Conservation (phyloP, 2,329 filamentous ascomycete species). For the Epichloe aotearoae region DNA sequence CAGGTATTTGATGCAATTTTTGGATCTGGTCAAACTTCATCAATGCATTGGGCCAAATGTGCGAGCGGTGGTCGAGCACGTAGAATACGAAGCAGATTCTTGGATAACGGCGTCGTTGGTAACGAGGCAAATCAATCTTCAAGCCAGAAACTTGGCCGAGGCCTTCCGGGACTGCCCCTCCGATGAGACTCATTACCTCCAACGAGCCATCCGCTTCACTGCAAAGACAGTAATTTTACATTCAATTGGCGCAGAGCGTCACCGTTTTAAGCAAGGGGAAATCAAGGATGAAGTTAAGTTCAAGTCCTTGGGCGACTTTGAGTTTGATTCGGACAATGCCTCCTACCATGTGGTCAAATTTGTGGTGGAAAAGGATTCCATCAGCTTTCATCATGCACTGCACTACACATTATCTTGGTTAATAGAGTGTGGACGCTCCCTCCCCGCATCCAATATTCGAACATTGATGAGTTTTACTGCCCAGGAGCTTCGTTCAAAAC, state of each 20-base stretch:
- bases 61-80: slow-evolving; percentile 81
- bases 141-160: slow-evolving; percentile 79
- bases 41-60: slow-evolving; percentile 95
- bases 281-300: slow-evolving; percentile 78
- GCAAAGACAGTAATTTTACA: slow-evolving; percentile 79
- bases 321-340: slow-evolving; percentile 52
- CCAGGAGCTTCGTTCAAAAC: slow-evolving; percentile 53
- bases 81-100: slow-evolving; percentile 95
- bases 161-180: slow-evolving; percentile 60
- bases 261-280: slow-evolving; percentile 74
- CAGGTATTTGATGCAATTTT: slow-evolving; percentile 82
- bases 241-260: slow-evolving; percentile 77
- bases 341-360: slow-evolving; percentile 69
- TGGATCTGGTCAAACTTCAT: slow-evolving; percentile 89
- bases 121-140: slow-evolving; percentile 84
- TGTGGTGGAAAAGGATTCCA: slow-evolving; percentile 73
- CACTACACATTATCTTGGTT: slow-evolving; percentile 97
- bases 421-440: slow-evolving; percentile 72
- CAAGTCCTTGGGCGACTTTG: slow-evolving; percentile 63
- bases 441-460: slow-evolving; percentile 53
- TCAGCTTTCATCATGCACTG: slow-evolving; percentile 94
- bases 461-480: slow-evolving; percentile 59
- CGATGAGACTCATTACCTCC: slow-evolving; percentile 54
- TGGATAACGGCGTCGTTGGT: slow-evolving; percentile 96
- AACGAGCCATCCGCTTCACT: slow-evolving; percentile 56